Conservation (phyloP, 164 flowering plant species). For the Vitis amurensis region DNA sequence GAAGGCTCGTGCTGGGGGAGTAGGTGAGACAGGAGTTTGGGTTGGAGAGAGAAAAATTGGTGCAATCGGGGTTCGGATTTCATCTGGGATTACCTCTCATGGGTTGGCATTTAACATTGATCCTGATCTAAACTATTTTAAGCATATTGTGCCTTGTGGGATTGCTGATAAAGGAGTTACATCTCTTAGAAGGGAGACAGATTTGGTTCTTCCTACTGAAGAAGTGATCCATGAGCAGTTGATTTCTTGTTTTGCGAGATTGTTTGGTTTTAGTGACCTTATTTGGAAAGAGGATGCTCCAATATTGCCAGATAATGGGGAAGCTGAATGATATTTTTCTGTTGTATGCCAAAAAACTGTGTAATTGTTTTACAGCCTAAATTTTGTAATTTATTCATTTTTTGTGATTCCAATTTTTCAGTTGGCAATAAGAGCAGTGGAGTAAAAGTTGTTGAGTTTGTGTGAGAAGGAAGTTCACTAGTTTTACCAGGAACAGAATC, state of each 20-base stretch:
- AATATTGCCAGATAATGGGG: constrained; percentile 6
- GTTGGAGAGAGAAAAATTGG: constrained; percentile 90
- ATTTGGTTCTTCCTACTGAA: constrained; percentile 57
- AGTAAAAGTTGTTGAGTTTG: background rate
- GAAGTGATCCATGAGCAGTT: constrained; percentile 77
- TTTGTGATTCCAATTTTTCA: background rate
- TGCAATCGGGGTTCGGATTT: constrained; percentile 88
- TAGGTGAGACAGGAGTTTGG: constrained; percentile 85
- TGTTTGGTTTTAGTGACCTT: constrained; percentile 47
- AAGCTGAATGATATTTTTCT: constrained; percentile 9
- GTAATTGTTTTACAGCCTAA: background rate
- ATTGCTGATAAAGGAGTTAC: constrained; percentile 85
- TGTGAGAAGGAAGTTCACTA: background rate
- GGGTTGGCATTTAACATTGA: constrained; percentile 91
- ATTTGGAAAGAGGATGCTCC: constrained; percentile 45
- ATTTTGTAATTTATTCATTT: constrained; percentile 6
- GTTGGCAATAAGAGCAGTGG: background rate
- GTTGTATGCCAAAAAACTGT: background rate
- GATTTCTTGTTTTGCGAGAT: constrained; percentile 64
- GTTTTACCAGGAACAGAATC: no score
- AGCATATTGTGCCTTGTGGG: constrained; percentile 95
- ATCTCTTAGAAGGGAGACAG: constrained; percentile 75
- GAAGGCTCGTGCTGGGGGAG: constrained; percentile 54
- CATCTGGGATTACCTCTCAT: constrained; percentile 86
- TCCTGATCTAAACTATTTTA: constrained; percentile 81